Evolutionary conservation across 23 red algal genomes (phyloP).

Genomic region (Gracilaria gracilis): DNA sequence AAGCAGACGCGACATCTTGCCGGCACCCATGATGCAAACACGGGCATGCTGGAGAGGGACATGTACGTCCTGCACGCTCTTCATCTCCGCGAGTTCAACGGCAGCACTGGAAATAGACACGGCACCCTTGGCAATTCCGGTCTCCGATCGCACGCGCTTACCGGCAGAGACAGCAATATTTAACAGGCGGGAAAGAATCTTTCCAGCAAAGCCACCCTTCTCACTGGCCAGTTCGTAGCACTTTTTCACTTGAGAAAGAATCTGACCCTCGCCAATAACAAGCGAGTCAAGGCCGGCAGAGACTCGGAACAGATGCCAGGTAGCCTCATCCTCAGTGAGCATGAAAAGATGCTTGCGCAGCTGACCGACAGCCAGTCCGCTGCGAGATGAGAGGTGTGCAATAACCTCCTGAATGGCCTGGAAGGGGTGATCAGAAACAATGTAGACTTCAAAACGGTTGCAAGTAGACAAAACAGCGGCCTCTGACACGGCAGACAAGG

Average conservation of each 20-base stretch:
- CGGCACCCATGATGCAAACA: conserved; percentile 93
- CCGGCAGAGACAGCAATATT: conserved; percentile 96
- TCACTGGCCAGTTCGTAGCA: conserved; percentile 95
- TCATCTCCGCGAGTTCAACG: conserved; percentile 88
- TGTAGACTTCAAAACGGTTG: conserved; percentile 98
- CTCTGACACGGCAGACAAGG: conserved; percentile 70
- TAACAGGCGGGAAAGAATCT: conserved; percentile 81
- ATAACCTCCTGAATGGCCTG: conserved; percentile 84
- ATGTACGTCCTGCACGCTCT: conserved; percentile 58
- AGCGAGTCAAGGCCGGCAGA: conserved; percentile 90
- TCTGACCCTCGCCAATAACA: conserved; percentile 98
- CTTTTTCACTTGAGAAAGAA: conserved; percentile 93
- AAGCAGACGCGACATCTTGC: conserved; percentile 92
- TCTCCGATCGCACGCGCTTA: conserved; percentile 96
- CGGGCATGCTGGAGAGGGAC: conserved; percentile 43
- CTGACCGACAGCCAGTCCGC: conserved; percentile 67
- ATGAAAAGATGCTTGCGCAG: conserved; percentile 90
- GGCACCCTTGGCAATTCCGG: conserved; percentile 94
- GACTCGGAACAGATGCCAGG: conserved; percentile 96
- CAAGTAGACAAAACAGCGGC: conserved; percentile 97
- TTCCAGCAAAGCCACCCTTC: conserved; percentile 85
- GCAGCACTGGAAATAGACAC: conserved; percentile 96
- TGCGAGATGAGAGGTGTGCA: conserved; percentile 69
- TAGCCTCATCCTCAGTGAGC: conserved; percentile 83
- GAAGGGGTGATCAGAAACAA: conserved; percentile 77